phyloP scores from a whole-genome alignment of 352 stramenopile species.

The Phytophthora citricola region DNA sequence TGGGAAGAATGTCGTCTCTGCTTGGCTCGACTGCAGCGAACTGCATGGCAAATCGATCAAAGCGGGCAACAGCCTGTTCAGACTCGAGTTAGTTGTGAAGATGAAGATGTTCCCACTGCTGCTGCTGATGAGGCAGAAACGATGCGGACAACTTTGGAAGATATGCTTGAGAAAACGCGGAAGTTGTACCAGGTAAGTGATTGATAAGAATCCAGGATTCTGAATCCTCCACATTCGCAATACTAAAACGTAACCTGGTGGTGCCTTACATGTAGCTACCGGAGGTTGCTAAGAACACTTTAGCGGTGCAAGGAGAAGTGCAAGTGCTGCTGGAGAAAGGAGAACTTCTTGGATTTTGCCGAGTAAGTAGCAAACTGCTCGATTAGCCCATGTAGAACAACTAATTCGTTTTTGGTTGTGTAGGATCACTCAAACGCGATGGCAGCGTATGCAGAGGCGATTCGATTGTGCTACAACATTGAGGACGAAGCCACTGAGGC shows the following conservation, averaged over 20 bases:
- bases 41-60: conserved; percentile 33
- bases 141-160: conserved; percentile 22
- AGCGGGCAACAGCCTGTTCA: neutral
- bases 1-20: conserved; percentile 35
- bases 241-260: no score
- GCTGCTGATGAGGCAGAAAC: conserved; percentile 5
- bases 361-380: conserved; percentile 24
- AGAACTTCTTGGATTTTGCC: conserved; percentile 39
- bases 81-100: neutral
- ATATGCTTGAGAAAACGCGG: conserved; percentile 38
- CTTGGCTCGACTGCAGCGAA: conserved; percentile 40
- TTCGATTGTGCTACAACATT: conserved; percentile 53
- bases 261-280: conserved; percentile 21
- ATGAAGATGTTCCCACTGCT: neutral
- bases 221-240: no score
- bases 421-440: conserved; percentile 48
- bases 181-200: conserved; percentile 45
- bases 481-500: conserved; percentile 57
- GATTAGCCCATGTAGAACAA: neutral
- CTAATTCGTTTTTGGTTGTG: neutral
- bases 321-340: conserved; percentile 56
- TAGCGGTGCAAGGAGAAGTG: conserved; percentile 47
- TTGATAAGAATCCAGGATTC: no score
- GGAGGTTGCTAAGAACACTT: conserved; percentile 36
- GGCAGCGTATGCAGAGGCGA: conserved; percentile 40